Conservation (phyloP, 176 grass and related monocot species). For the Lolium rigidum region DNA sequence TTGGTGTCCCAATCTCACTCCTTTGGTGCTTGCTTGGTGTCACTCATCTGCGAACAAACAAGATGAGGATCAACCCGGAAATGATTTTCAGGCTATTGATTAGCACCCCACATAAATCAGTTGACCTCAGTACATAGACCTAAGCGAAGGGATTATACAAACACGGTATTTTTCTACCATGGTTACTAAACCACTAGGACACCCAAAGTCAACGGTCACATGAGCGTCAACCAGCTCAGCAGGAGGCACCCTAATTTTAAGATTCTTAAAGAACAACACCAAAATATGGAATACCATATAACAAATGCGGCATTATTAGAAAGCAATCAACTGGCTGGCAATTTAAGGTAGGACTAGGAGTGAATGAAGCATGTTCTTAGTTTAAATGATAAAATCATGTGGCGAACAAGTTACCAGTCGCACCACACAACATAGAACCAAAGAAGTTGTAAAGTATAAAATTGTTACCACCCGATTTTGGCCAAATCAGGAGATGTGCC, state of each 20-base stretch:
- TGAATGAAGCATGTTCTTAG: too few species aligned
- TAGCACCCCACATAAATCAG: neutral
- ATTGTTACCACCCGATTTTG: too few species aligned
- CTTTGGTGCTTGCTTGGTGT: constrained; percentile 27
- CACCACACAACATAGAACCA: too few species aligned
- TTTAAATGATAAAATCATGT: too few species aligned
- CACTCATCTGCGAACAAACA: constrained; percentile 31
- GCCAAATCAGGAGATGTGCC: too few species aligned
- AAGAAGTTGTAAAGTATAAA: too few species aligned
- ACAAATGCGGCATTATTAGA: constrained; percentile 27
- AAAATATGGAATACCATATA: constrained; percentile 32
- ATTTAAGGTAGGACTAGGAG: too few species aligned
- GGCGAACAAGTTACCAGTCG: too few species aligned
- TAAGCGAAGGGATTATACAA: neutral
- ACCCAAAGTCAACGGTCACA: too few species aligned
- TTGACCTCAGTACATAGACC: neutral
- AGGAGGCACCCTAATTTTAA: neutral
- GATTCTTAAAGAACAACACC: constrained; percentile 30
- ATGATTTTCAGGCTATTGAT: neutral
- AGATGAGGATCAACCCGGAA: neutral
- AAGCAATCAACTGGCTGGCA: neutral
- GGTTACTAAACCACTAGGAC: too few species aligned
- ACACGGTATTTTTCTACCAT: neutral
- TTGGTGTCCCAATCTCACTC: constrained; percentile 4
- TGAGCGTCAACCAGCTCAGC: too few species aligned